Conservation (phyloP, 139 green algal species). For the Volvox africanus region DNA sequence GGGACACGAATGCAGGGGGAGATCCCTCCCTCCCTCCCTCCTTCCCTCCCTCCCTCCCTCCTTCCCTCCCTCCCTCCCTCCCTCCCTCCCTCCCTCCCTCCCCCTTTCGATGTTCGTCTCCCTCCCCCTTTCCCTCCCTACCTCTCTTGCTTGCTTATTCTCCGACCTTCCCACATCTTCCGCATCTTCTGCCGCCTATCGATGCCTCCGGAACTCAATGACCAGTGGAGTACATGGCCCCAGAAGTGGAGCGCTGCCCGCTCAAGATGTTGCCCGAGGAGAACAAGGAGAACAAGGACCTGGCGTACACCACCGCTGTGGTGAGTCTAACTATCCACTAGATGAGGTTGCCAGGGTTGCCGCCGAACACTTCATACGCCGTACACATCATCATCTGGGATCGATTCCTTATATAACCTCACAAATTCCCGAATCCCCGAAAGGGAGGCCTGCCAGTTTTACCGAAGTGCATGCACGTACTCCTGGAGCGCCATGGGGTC, state of each 20-base stretch:
- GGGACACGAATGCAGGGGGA: too few relatives aligned
- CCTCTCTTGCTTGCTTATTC: background rate
- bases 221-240: slow-evolving; percentile 31
- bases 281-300: background rate
- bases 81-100: too few relatives aligned
- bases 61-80: too few relatives aligned
- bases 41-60: too few relatives aligned
- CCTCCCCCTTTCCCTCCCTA: background rate
- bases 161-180: background rate
- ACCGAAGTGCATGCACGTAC: background rate
- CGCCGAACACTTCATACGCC: too few relatives aligned
- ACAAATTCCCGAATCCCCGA: background rate
- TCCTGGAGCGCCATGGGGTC: background rate
- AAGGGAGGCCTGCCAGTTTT: background rate
- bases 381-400: too few relatives aligned
- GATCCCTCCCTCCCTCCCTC: too few relatives aligned
- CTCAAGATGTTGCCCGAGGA: slow-evolving; percentile 40
- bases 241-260: slow-evolving; percentile 47
- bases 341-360: too few relatives aligned
- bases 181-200: too few relatives aligned
- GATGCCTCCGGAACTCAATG: background rate
- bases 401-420: too few relatives aligned
- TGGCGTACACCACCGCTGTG: slow-evolving; percentile 45
- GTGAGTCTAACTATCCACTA: slow-evolving; percentile 4
- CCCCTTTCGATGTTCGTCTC: too few relatives aligned